These are phyloP conservation scores for Tephrocybe sp. DNA, from an alignment of 768 basidiomycete species.

Conservation along the genomic window DNA sequence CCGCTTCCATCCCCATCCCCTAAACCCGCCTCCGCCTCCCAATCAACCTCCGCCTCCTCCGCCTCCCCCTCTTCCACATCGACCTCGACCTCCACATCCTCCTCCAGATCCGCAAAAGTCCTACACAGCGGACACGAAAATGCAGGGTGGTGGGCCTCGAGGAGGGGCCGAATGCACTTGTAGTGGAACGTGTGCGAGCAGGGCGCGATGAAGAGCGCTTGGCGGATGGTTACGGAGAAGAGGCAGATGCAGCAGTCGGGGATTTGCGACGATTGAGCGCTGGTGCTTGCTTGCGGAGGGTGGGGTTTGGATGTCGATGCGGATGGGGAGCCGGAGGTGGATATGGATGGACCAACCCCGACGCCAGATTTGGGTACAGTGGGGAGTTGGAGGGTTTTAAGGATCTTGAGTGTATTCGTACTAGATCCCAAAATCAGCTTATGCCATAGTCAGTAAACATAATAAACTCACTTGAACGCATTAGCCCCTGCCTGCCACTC, in stretches of 20 bases:
- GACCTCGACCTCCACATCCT: conserved; percentile 74
- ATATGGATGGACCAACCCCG: not conserved
- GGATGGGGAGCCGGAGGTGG: not conserved
- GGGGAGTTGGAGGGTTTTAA: conserved; percentile 59
- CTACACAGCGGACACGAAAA: conserved; percentile 96
- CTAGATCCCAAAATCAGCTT: conserved; percentile 28
- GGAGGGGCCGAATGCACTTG: conserved; percentile 93
- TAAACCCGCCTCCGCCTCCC: conserved; percentile 1
- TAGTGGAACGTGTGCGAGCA: conserved; percentile 97
- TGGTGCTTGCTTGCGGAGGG: conserved; percentile 7
- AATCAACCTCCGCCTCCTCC: conserved; percentile 17
- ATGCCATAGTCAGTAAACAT: not conserved
- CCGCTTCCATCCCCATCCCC: not conserved
- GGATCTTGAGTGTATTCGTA: conserved; percentile 71
- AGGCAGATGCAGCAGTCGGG: conserved; percentile 93
- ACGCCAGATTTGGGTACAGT: conserved; percentile 11
- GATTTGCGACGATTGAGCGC: conserved; percentile 38
- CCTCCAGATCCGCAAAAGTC: conserved; percentile 92
- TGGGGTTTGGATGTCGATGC: conserved; percentile 5
- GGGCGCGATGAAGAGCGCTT: conserved; percentile 96
- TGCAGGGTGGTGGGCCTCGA: conserved; percentile 85
- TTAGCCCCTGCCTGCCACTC: conserved; percentile 91
- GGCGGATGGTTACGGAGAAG: conserved; percentile 90
- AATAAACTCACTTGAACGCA: conserved; percentile 73
- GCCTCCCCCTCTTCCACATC: conserved; percentile 25